Evolutionary conservation across 2,329 filamentous ascomycete genomes (phyloP).

Genomic region (Didymella lethalis): DNA sequence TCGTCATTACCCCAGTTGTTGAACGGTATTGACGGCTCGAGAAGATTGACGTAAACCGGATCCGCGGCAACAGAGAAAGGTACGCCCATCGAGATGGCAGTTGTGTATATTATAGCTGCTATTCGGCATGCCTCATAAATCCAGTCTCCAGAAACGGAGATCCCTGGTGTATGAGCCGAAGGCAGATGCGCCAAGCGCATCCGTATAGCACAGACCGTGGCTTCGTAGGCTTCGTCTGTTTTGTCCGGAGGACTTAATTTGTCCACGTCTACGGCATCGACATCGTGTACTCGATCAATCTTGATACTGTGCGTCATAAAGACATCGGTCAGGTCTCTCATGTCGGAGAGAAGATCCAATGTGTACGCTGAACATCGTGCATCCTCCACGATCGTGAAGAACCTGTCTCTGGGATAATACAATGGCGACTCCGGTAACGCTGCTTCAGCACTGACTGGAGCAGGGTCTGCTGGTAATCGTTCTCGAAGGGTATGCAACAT

Average conservation of each 20-base stretch:
- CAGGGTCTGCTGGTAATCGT: constrained; percentile 21
- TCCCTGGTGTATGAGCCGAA: constrained; percentile 33
- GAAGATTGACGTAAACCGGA: constrained; percentile 1
- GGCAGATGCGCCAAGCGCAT: constrained; percentile 30
- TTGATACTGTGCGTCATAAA: constrained; percentile 29
- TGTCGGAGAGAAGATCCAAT: constrained; percentile 38
- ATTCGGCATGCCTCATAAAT: constrained; percentile 49
- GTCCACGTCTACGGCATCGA: constrained; percentile 12
- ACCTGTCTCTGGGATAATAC: constrained; percentile 37
- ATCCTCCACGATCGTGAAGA: constrained; percentile 32
- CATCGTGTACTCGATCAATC: constrained; percentile 6
- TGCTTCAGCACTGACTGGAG: neutral
- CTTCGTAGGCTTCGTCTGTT: constrained; percentile 24
- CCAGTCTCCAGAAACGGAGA: constrained; percentile 37
- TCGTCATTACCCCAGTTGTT: neutral
- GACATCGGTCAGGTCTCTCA: constrained; percentile 44
- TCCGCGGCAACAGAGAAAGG: constrained; percentile 43
- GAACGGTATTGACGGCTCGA: neutral
- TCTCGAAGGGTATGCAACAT: constrained; percentile 29
- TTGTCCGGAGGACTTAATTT: neutral
- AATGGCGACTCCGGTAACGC: constrained; percentile 47
- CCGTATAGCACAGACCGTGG: constrained; percentile 25
- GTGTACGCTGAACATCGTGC: constrained; percentile 34
- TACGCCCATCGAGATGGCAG: constrained; percentile 37
- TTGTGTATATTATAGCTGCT: constrained; percentile 44